Evolutionary conservation across 495 filamentous ascomycete species (phyloP), one percentile per base, ranked within the genome.

Genomic region (Penicillium angulare): DNA sequence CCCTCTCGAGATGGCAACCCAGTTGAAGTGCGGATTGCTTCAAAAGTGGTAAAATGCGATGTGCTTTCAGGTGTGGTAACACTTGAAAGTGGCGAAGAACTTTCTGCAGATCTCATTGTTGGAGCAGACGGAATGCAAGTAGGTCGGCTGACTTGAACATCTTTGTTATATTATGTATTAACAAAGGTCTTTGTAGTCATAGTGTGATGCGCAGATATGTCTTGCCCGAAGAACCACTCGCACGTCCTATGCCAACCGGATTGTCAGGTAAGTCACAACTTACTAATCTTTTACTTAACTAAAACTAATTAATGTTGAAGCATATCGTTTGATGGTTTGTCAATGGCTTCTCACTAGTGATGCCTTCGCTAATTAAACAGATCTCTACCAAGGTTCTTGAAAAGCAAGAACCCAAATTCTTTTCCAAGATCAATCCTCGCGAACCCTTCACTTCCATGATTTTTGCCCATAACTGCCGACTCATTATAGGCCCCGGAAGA

Each of bases 91-190:
- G 65, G 69, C 3, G 63, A 65, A 1, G 33, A 41, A 0, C 1
- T 67, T 0, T 15, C 24, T 0, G 64, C 49, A 0, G 64, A 72
- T 44, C 55, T 74, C 2, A 62, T 81, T 1, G 41, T 83, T 29
- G 78, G 79, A 0, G 72, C 79, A 0, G 79, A 82, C 56, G 77
- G 78, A 16, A 69, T 78, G 57, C 53, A 17, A 47, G 57, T n/a
- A n/a, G n/a, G n/a, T n/a, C n/a, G n/a, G n/a, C n/a, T n/a, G n/a
- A n/a, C n/a, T n/a, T n/a, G n/a, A n/a, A n/a, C n/a, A n/a, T n/a
- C n/a, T n/a, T n/a, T n/a, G n/a, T n/a, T n/a, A n/a, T n/a, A n/a
- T n/a, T n/a, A n/a, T n/a, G n/a, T n/a, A n/a, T n/a, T 24, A 16
- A 16, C 33, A 17, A 18, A 40, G 2, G 32, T 23, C 1, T 7